Percentiles rank a stretch among this genome's conserved stretches.
phyloP scores from a whole-genome alignment of 148 eudicot genomes.

The Camellia japonica region DNA sequence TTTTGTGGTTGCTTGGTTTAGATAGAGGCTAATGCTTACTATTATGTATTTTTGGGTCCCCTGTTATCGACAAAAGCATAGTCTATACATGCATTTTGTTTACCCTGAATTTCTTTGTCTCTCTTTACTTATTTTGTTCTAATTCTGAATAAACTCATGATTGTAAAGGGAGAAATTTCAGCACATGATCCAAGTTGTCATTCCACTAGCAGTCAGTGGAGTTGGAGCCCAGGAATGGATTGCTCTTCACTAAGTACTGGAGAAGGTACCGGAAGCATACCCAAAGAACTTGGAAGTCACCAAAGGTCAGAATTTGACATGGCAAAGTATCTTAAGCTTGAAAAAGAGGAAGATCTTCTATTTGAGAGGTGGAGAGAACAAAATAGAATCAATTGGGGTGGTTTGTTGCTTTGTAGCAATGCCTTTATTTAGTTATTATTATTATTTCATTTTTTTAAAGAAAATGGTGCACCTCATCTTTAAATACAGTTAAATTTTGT shows the following conservation, averaged over 20 bases:
- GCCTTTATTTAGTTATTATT: constrained; percentile 10
- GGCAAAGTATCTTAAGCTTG: constrained; percentile 45
- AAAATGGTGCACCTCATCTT: neutral
- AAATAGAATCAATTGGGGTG: constrained; percentile 51
- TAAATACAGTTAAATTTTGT: neutral
- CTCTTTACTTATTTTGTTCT: neutral
- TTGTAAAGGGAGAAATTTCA: constrained; percentile 34
- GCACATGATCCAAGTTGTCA: constrained; percentile 42
- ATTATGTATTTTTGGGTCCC: too few relatives aligned
- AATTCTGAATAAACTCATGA: neutral
- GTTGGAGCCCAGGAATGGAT: constrained; percentile 70
- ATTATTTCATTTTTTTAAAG: neutral
- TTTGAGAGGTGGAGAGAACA: constrained; percentile 64
- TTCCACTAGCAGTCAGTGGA: constrained; percentile 70
- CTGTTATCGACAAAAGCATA: too few relatives aligned
- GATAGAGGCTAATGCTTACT: too few relatives aligned
- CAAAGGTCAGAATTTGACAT: constrained; percentile 48
- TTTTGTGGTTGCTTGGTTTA: neutral
- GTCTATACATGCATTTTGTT: too few relatives aligned
- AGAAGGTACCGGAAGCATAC: constrained; percentile 25
- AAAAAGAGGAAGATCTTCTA: constrained; percentile 54
- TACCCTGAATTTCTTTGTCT: neutral
- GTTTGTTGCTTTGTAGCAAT: constrained; percentile 48
- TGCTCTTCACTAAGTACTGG: constrained; percentile 32
- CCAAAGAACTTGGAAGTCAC: constrained; percentile 25